Evolutionary conservation across 225 moss, liverwort and hornwort genomes (phyloP).

Genomic region (Pseudoscleropodium purum): DNA sequence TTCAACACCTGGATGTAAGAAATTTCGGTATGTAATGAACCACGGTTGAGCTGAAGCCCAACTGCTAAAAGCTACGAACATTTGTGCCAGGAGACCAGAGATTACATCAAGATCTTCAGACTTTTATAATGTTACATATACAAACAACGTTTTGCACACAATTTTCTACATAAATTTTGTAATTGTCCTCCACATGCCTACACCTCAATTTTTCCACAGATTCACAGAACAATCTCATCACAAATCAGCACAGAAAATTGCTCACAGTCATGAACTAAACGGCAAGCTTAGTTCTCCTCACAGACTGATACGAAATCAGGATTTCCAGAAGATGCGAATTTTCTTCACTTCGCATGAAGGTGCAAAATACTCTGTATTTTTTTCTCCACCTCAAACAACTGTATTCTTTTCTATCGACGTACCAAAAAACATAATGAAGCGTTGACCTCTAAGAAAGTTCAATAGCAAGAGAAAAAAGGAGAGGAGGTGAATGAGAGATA

Average conservation of each 20-base stretch:
- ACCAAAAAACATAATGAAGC: background rate
- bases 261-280: background rate
- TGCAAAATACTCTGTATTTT: background rate
- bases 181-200: background rate
- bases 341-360: background rate
- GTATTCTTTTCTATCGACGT: background rate
- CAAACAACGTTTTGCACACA: too few species aligned
- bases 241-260: too few species aligned
- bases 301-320: background rate
- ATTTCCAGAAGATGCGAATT: background rate
- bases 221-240: too few species aligned
- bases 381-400: background rate
- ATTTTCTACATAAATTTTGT: background rate
- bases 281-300: too few species aligned
- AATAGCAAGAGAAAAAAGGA: background rate
- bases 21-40: background rate
- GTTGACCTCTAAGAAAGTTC: background rate
- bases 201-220: background rate
- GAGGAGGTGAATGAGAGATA: too few species aligned
- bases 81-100: background rate
- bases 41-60: background rate
- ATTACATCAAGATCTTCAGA: background rate
- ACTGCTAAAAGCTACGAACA: background rate
- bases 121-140: too few species aligned
- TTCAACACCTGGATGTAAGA: background rate